Base-by-base conservation (phyloP, 2,329 filamentous ascomycete species). In the Didymella sp. region DNA sequence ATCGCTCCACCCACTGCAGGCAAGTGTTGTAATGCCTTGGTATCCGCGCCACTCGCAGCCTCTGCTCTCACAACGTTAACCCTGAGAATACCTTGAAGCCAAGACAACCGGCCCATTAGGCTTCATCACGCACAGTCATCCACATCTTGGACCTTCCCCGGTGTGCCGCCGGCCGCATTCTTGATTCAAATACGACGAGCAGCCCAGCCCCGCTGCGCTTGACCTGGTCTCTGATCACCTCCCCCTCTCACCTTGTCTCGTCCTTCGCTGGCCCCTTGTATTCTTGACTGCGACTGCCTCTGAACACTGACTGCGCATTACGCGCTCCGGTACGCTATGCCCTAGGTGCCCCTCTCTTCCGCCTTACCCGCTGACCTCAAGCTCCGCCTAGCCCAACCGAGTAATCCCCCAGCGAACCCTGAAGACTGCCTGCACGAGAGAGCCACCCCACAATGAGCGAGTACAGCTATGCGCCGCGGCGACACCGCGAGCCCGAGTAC, bases 401-500 rank as follows among this genome's bases (percentile, higher is more conserved):
- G 44, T 40, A 50, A 56, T 37, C 17, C 50, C 35, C 28, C 40
- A 19, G 47, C 47, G 58, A 59, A 61, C 58, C 56, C 51, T 59
- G 50, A 61, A 44, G 12, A 33, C 38, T 15, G 45, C 24, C 43
- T 42, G 50, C 51, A 55, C 64, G 63, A 33, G 30, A 33, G 30
- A 33, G 30, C 30, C 6, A 33, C 30, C 66, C 72, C 41, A 41
- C 50, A 19, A 82, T 82, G 80, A 81, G 80, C 58, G 74, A 79
- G 66, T 82, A 82, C 76, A 74, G 75, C 76, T 79, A 81, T 69
- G 78, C 80, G 69, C 74, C 76, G 64, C 79, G 80, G 48, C 79
- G 79, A 62, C 79, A 80, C 60, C 76, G 78, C 56, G 80, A 82
- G 69, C 80, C 80, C 17, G 80, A 82, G 60, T 82, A 80, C 58